A percentile compares a stretch with the other conserved stretches of the same genome.
Evolutionary conservation across 1,139 yeast genomes (phyloP).

Genomic region (Saccharomycopsis hybrid): DNA sequence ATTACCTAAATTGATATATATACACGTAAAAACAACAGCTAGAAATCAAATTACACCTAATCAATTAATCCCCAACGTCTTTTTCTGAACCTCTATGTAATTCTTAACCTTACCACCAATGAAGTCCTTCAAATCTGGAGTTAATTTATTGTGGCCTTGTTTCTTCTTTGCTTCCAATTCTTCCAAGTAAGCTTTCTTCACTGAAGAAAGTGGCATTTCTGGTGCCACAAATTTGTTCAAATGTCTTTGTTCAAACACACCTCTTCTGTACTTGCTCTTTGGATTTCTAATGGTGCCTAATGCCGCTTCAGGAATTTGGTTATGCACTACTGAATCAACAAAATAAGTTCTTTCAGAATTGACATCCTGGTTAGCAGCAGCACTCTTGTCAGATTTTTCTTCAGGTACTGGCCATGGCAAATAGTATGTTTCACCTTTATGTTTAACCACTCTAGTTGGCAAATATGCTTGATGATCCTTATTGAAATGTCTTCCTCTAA

Average conservation of each 20-base stretch:
- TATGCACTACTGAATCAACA: slow-evolving; percentile 57
- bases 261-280: slow-evolving; percentile 48
- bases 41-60: no score
- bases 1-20: no score
- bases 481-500: slow-evolving; percentile 66
- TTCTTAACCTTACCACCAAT: slow-evolving; percentile 66
- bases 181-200: slow-evolving; percentile 44
- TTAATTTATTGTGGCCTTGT: slow-evolving; percentile 43
- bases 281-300: slow-evolving; percentile 70
- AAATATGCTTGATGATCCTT: slow-evolving; percentile 65
- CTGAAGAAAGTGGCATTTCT: slow-evolving; percentile 67
- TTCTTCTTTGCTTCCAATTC: slow-evolving; percentile 47
- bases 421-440: slow-evolving; percentile 54
- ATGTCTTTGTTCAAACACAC: slow-evolving; percentile 52
- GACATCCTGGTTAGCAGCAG: slow-evolving; percentile 49
- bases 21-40: no score
- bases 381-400: slow-evolving; percentile 36
- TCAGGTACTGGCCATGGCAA: slow-evolving; percentile 93
- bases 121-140: slow-evolving; percentile 60
- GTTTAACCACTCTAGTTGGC: slow-evolving; percentile 70
- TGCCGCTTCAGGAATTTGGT: slow-evolving; percentile 67
- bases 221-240: slow-evolving; percentile 63
- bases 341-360: slow-evolving; percentile 72
- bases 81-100: slow-evolving; percentile 36
- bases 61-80: slow-evolving; percentile 11